Conservation (phyloP, 2,329 filamentous ascomycete species). For the Pezizomycotina sp. region DNA sequence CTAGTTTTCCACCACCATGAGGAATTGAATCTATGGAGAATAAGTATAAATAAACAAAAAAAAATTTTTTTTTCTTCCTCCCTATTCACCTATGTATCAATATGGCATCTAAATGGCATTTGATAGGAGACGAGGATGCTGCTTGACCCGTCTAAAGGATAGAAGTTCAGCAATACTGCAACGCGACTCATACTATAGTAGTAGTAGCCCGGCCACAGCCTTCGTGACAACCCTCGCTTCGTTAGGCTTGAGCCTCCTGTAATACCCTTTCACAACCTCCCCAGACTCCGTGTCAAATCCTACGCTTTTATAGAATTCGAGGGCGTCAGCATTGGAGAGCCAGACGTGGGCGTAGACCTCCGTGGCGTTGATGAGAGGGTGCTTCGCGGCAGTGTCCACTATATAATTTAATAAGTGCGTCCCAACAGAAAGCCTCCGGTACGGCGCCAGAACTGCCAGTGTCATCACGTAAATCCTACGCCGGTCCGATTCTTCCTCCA, state of each 20-base stretch:
- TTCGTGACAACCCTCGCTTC: conserved; percentile 42
- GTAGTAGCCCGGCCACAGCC: conserved; percentile 2
- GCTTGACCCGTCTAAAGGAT: not conserved
- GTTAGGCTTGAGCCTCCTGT: conserved; percentile 44
- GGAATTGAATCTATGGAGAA: no score
- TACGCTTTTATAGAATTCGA: conserved; percentile 44
- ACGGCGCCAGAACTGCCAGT: conserved; percentile 46
- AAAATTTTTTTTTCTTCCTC: not conserved
- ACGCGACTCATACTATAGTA: not conserved
- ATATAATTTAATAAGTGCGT: conserved; percentile 41
- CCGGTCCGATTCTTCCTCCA: conserved; percentile 28
- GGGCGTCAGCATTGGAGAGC: conserved; percentile 47
- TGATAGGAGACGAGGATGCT: not conserved
- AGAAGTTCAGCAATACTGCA: conserved; percentile 1
- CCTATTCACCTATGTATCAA: not conserved
- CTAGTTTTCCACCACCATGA: no score
- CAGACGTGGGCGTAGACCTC: conserved; percentile 49
- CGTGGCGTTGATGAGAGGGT: conserved; percentile 30
- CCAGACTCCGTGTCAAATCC: conserved; percentile 37
- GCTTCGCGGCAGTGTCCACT: conserved; percentile 31
- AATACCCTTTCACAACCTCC: conserved; percentile 39
- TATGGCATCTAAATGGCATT: not conserved
- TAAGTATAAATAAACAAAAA: not conserved
- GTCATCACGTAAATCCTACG: conserved; percentile 47
- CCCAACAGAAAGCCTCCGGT: conserved; percentile 43